A percentile compares a stretch with the other conserved stretches of the same genome.
These are phyloP conservation scores for Thraustotheca clavata DNA, from an alignment of 352 stramenopile genomes.

Conservation along the genomic window DNA sequence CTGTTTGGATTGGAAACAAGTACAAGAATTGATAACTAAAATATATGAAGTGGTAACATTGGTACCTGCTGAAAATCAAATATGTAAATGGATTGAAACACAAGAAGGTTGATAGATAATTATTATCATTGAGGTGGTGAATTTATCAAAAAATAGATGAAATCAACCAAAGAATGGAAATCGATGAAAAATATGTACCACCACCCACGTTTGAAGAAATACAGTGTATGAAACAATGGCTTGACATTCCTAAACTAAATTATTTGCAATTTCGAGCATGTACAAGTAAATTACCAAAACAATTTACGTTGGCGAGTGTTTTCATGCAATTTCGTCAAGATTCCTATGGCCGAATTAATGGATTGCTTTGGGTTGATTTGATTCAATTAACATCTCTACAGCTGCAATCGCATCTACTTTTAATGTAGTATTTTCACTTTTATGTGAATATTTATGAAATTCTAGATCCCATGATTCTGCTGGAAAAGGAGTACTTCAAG, in stretches of 20 bases:
- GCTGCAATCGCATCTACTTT: not conserved
- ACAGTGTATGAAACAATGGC: not conserved
- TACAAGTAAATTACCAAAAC: not conserved
- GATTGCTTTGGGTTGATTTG: conserved; percentile 1
- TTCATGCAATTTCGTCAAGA: conserved; percentile 17
- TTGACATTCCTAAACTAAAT: not conserved
- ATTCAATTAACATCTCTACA: not conserved
- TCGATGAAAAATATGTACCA: not conserved
- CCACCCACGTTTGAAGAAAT: conserved; percentile 7
- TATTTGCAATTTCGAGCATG: not conserved
- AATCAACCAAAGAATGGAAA: not conserved
- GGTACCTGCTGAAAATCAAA: not conserved
- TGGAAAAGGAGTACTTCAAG: not conserved
- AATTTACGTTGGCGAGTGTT: conserved; percentile 2
- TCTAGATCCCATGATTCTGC: not conserved
- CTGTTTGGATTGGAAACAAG: not conserved
- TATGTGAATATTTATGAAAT: not conserved
- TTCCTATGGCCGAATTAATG: conserved; percentile 9
- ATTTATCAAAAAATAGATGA: not conserved
- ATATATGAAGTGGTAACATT: not conserved
- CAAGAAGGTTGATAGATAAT: conserved; percentile 4
- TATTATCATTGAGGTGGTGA: not conserved
- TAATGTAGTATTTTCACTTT: not conserved
- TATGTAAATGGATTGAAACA: not conserved
- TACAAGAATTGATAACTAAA: not conserved